Evolutionary conservation across 2,329 filamentous ascomycete genomes (phyloP).

Genomic region (Fusarium metavorans): DNA sequence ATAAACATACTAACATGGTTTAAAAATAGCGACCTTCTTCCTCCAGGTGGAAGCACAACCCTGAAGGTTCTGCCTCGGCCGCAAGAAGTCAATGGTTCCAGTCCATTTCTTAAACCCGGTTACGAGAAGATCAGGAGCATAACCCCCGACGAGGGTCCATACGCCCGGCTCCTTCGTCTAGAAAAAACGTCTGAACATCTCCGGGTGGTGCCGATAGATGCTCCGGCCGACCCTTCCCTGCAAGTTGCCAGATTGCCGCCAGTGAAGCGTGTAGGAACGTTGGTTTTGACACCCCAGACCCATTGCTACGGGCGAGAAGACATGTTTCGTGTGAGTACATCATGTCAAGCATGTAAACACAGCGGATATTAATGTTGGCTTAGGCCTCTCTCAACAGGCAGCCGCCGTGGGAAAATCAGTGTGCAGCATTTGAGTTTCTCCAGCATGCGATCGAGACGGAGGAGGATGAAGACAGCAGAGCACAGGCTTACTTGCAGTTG

Average conservation of each 20-base stretch:
- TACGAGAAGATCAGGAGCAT: neutral
- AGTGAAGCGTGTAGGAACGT: neutral
- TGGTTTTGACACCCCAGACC: slow-evolving; percentile 1
- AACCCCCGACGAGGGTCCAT: neutral
- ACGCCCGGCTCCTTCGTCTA: neutral
- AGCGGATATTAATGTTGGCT: neutral
- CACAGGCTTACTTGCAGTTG: slow-evolving; percentile 6
- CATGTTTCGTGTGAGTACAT: slow-evolving; percentile 8
- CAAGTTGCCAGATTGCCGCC: neutral
- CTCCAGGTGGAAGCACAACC: neutral
- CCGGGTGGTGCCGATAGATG: neutral
- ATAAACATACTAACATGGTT: neutral
- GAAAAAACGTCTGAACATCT: slow-evolving; percentile 1
- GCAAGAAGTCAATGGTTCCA: neutral
- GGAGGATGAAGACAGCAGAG: neutral
- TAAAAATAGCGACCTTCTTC: neutral
- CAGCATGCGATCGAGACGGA: neutral
- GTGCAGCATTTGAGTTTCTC: slow-evolving; percentile 3
- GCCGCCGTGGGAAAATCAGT: slow-evolving; percentile 9
- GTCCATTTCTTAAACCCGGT: neutral
- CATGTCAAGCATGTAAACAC: neutral
- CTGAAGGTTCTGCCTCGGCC: neutral
- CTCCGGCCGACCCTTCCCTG: neutral
- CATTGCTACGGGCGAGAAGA: slow-evolving; percentile 9
- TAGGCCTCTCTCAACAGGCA: neutral